A percentile compares a stretch with the other conserved stretches of the same genome.
Evolutionary conservation across 495 filamentous ascomycete genomes (phyloP).

Genomic region (Barbatosphaeria neglecta): DNA sequence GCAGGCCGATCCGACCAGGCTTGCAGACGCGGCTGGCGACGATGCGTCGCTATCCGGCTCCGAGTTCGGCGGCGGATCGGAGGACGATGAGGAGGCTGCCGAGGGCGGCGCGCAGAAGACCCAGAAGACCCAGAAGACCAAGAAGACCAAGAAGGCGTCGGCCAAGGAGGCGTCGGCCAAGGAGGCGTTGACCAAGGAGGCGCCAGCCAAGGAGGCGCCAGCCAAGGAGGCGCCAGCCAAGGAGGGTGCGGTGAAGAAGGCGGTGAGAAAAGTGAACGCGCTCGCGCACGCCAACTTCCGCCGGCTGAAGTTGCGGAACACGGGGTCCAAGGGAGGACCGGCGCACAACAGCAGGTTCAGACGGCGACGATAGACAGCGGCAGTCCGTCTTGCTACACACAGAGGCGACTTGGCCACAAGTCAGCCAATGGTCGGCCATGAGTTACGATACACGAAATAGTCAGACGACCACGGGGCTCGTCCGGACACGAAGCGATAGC

Average conservation of each 20-base stretch:
- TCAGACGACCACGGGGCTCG: no score
- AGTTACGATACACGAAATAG: neutral
- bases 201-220: slow-evolving; percentile 41
- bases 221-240: slow-evolving; percentile 20
- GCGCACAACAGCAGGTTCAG: slow-evolving; percentile 37
- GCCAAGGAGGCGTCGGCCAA: slow-evolving; percentile 19
- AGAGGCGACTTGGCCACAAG: no score
- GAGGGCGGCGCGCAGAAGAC: no score
- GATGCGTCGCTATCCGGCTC: slow-evolving; percentile 7
- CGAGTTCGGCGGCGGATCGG: slow-evolving; percentile 8
- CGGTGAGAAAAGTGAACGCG: slow-evolving; percentile 55
- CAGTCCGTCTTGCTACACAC: no score
- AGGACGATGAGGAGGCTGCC: slow-evolving; percentile 17
- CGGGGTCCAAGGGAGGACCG: slow-evolving; percentile 40
- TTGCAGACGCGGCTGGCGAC: slow-evolving; percentile 8
- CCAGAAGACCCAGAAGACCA: slow-evolving; percentile 25
- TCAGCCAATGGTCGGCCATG: neutral
- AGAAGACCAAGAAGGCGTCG: slow-evolving; percentile 25
- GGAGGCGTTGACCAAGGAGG: slow-evolving; percentile 25
- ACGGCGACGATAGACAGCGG: slow-evolving; percentile 21
- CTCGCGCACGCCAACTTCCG: slow-evolving; percentile 75
- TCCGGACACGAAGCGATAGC: no score
- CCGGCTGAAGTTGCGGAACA: slow-evolving; percentile 64
- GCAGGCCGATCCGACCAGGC: slow-evolving; percentile 21
- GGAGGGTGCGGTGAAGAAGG: slow-evolving; percentile 44